Percentiles rank a stretch among this genome's conserved stretches.
Evolutionary conservation across 2,329 filamentous ascomycete species (phyloP).

Genomic region (Pseudogymnoascus sp.): DNA sequence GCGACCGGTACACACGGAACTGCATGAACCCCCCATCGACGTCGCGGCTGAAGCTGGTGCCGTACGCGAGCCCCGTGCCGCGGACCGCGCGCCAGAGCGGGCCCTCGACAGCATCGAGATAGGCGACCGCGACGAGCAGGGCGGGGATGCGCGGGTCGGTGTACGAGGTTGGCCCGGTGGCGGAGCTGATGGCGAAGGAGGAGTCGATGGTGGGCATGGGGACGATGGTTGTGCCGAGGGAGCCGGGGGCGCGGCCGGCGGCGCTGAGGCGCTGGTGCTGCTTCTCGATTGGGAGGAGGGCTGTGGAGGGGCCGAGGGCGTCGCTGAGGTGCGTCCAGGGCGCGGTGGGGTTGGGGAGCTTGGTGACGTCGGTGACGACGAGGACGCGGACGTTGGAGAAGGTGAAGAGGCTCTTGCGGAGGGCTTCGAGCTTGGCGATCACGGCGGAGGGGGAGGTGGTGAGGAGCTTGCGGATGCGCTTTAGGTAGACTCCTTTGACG

Average conservation of each 20-base stretch:
- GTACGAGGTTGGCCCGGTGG: constrained; percentile 67
- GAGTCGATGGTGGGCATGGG: constrained; percentile 91
- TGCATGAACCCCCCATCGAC: constrained; percentile 72
- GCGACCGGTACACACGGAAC: constrained; percentile 83
- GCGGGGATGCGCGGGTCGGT: constrained; percentile 72
- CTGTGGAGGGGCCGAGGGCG: constrained; percentile 31
- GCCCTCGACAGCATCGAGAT: constrained; percentile 88
- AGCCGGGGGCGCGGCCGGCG: constrained; percentile 68
- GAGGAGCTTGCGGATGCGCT: constrained; percentile 73
- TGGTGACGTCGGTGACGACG: constrained; percentile 72
- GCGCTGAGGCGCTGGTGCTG: constrained; percentile 65
- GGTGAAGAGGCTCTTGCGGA: constrained; percentile 69
- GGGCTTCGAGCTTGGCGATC: constrained; percentile 66
- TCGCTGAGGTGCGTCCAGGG: constrained; percentile 56
- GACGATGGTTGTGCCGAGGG: constrained; percentile 66
- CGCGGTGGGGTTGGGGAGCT: constrained; percentile 66
- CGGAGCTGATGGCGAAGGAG: constrained; percentile 73
- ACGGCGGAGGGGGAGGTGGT: constrained; percentile 69
- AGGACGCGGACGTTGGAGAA: constrained; percentile 81
- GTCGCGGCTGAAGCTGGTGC: constrained; percentile 69
- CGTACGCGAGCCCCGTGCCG: constrained; percentile 89
- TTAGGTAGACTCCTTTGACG: constrained; percentile 81
- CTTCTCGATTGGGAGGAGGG: constrained; percentile 63
- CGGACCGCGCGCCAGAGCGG: constrained; percentile 91
- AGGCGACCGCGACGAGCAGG: constrained; percentile 79